These are phyloP conservation scores for Leccinum incarnatum DNA, from an alignment of 768 basidiomycete species.

Conservation along the genomic window DNA sequence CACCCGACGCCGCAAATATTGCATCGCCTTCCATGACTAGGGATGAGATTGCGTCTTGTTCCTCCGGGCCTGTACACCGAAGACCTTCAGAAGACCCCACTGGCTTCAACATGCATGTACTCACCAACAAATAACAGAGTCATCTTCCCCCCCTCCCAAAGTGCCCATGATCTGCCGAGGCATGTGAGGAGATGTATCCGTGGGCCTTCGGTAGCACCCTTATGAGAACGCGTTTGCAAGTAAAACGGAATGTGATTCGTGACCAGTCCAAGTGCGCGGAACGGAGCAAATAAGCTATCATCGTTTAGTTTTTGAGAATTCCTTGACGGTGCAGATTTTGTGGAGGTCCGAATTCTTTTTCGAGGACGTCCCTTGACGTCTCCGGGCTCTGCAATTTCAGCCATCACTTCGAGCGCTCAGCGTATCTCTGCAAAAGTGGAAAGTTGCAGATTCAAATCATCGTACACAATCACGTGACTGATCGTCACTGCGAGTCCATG, in stretches of 20 bases:
- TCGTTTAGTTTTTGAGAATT: conserved; percentile 5
- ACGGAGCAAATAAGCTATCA: conserved; percentile 79
- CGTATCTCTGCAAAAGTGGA: background rate
- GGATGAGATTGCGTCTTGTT: conserved; percentile 65
- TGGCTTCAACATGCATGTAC: conserved; percentile 24
- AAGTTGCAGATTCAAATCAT: background rate
- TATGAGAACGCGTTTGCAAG: conserved; percentile 79
- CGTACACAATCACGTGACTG: conserved; percentile 12
- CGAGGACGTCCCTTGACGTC: conserved; percentile 20
- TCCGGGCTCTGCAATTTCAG: conserved; percentile 14
- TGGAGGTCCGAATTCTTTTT: conserved; percentile 22
- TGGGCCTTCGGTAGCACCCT: conserved; percentile 82
- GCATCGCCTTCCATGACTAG: conserved; percentile 83
- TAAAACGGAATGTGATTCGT: conserved; percentile 90
- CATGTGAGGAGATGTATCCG: conserved; percentile 83
- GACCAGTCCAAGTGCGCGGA: conserved; percentile 91
- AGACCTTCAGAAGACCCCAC: conserved; percentile 2
- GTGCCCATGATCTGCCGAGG: conserved; percentile 85
- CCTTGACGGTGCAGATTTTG: conserved; percentile 3
- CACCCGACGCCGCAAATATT: conserved; percentile 77
- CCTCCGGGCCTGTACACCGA: conserved; percentile 69
- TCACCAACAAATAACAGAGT: conserved; percentile 87
- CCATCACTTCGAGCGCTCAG: conserved; percentile 14
- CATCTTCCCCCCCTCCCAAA: conserved; percentile 97
- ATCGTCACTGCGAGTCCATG: background rate